Conservation (phyloP, 1,139 yeast species). For the Nakaseomyces bracarensis region DNA sequence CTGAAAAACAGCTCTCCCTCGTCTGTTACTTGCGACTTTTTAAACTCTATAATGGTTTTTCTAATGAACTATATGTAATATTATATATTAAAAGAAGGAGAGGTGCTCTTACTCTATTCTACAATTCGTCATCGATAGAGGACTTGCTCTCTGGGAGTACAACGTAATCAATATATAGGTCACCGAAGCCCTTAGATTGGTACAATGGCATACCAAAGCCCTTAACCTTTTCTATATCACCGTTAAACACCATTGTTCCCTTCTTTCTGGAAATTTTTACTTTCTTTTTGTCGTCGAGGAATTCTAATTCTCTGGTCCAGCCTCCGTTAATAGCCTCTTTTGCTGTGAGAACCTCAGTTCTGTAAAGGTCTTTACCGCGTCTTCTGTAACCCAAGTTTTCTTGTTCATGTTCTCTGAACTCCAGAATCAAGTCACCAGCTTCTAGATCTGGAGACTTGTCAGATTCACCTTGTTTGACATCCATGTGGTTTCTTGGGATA, state of each 20-base stretch:
- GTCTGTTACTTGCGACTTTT: no score
- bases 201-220: conserved; percentile 81
- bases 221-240: conserved; percentile 59
- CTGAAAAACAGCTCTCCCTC: no score
- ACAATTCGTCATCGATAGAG: conserved; percentile 7
- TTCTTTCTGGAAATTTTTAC: conserved; percentile 42
- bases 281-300: conserved; percentile 52
- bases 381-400: conserved; percentile 80
- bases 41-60: no score
- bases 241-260: conserved; percentile 50
- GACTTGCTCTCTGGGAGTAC: conserved; percentile 36
- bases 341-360: conserved; percentile 70
- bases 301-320: conserved; percentile 62
- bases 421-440: conserved; percentile 70
- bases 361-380: conserved; percentile 59
- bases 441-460: conserved; percentile 74
- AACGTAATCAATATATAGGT: conserved; percentile 62
- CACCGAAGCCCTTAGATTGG: conserved; percentile 51
- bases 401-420: conserved; percentile 44
- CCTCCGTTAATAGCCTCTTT: conserved; percentile 71
- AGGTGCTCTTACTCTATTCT: neutral
- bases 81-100: neutral
- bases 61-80: no score
- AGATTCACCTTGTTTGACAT: conserved; percentile 65
- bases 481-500: conserved; percentile 48